Evolutionary conservation across 768 basidiomycete genomes (phyloP), one percentile per base, ranked within the genome.

Genomic region (Amanita pseudoporphyria): DNA sequence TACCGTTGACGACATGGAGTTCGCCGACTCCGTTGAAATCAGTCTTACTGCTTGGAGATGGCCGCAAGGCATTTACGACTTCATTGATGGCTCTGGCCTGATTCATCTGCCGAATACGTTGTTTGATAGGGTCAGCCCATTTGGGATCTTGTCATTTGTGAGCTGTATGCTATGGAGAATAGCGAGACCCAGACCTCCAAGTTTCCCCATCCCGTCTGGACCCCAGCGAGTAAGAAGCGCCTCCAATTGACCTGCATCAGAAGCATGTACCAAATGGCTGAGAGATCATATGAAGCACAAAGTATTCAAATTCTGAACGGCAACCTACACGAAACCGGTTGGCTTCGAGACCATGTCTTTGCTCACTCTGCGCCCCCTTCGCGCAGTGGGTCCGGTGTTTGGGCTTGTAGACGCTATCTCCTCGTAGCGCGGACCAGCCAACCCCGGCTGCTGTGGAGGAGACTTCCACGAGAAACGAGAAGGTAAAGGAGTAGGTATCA

Each of bases 321-420:
- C 22, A 44, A 79, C 87, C 65, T 72, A 94, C 89, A 87, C 74
- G 63, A 92, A 92, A 56, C 80, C 83, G 18, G 75, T 86, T 5
- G 91, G 91, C 50, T 70, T 77, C 13, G 87, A 88, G 4, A 94
- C 83, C 85, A 91, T 91, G 58, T 90, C 87, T 64, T 92, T 92
- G 68, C 78, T 87, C 59, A 92, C 79, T 56, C 79, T 71, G 56
- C 78, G 77, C 35, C 71, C 73, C 66, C 81, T 84, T 62, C 73
- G 74, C 37, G 71, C 63, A 45, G 62, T 53, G 60, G 67, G 52
- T 60, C 64, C 62, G 56, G 62, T 56, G 51, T 58, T 57, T 54
- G 65, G 45, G 52, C 62, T 61, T 16, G 56, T 55, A 33, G 56
- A 57, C 40, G 57, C 56, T 39, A 81, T 71, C 40, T 81, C 69